A percentile compares a stretch with the other conserved stretches of the same genome.
phyloP scores from a whole-genome alignment of 352 stramenopile species.

The Globisporangium echinulatum region DNA sequence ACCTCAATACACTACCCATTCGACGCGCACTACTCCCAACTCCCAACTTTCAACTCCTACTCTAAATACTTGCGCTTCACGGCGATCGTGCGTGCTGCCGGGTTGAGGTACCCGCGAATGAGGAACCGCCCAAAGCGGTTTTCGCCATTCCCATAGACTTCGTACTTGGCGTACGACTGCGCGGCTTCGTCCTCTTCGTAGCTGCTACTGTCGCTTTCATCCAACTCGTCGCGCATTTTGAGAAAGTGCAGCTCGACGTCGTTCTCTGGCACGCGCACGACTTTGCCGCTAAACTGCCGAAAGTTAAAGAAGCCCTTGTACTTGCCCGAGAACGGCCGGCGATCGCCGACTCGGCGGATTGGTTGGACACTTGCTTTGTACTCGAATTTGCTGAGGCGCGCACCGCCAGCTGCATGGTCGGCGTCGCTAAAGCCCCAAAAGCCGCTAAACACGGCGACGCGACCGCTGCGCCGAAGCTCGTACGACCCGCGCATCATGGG shows the following conservation, averaged over 20 bases:
- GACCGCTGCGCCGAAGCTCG: conserved; percentile 27
- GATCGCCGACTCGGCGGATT: conserved; percentile 16
- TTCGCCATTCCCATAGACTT: conserved; percentile 58
- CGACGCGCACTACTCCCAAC: neutral
- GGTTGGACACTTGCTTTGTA: conserved; percentile 21
- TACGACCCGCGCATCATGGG: conserved; percentile 60
- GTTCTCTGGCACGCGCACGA: conserved; percentile 53
- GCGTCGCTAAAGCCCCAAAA: conserved; percentile 62
- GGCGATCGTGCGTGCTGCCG: conserved; percentile 29
- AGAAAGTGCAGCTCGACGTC: conserved; percentile 64
- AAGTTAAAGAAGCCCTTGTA: conserved; percentile 72
- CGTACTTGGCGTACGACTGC: conserved; percentile 25
- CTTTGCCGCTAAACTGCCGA: conserved; percentile 53
- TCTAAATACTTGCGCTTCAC: conserved; percentile 63
- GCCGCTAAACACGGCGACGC: conserved; percentile 37
- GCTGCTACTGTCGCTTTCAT: conserved; percentile 22
- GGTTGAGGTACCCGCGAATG: conserved; percentile 56
- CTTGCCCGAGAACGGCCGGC: conserved; percentile 53
- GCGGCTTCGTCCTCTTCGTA: conserved; percentile 19
- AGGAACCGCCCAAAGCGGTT: conserved; percentile 67
- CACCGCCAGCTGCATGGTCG: conserved; percentile 27
- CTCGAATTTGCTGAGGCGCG: conserved; percentile 54
- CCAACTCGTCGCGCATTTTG: conserved; percentile 22
- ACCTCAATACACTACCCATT: too few species aligned
- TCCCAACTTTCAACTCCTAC: conserved; percentile 1